phyloP scores from a whole-genome alignment of 2,329 filamentous ascomycete genomes.

The Orbilia quercus region DNA sequence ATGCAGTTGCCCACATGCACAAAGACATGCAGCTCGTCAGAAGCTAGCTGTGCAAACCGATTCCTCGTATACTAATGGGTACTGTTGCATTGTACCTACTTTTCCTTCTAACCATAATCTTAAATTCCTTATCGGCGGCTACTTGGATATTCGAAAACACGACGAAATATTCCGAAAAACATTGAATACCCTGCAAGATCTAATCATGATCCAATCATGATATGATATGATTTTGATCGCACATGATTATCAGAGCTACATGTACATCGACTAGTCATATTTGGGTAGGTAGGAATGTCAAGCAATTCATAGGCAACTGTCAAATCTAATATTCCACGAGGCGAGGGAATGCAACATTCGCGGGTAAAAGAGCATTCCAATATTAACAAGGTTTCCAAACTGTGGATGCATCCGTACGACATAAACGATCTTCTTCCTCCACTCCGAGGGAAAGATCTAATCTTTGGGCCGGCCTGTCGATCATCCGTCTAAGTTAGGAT shows the following conservation, averaged over 20 bases:
- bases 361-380: too few species aligned
- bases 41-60: too few species aligned
- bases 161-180: background rate
- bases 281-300: conserved; percentile 28
- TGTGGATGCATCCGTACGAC: background rate
- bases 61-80: too few species aligned
- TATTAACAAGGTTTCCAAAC: background rate
- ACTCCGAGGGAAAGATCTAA: conserved; percentile 31
- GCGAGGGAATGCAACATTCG: background rate
- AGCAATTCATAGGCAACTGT: background rate
- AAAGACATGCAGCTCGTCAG: background rate
- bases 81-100: too few species aligned
- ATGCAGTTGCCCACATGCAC: conserved; percentile 38
- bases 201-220: conserved; percentile 50
- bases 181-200: conserved; percentile 21
- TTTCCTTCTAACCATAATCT: too few species aligned
- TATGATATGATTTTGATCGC: conserved; percentile 32
- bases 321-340: background rate
- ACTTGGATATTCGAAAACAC: background rate
- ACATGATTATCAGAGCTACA: conserved; percentile 1
- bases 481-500: background rate
- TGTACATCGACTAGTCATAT: conserved; percentile 8
- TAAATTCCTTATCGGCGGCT: conserved; percentile 16
- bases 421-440: conserved; percentile 12
- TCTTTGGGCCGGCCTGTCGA: conserved; percentile 9